Conservation (phyloP, 1,284 basidiomycete species). For the Trichosporon coremiiforme region DNA sequence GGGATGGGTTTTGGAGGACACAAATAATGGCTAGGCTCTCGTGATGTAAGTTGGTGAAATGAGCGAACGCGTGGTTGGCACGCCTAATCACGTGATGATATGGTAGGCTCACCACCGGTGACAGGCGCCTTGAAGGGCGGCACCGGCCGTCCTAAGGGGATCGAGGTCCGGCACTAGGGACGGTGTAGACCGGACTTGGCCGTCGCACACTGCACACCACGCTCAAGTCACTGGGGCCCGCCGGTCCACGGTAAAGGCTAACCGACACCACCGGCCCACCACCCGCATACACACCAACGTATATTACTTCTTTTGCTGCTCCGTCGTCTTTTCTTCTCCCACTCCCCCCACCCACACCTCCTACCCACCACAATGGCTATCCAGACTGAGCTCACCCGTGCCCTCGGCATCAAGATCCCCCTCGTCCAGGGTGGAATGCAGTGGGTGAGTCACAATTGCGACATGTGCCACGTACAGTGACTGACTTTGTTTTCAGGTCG, state of each 20-base stretch:
- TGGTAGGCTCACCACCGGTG: background rate
- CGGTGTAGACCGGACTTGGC: background rate
- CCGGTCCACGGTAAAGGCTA: background rate
- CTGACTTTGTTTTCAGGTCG: slow-evolving; percentile 42
- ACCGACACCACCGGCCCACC: slow-evolving; percentile 4
- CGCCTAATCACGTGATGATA: background rate
- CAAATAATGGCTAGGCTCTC: slow-evolving; percentile 31
- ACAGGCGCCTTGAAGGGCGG: background rate
- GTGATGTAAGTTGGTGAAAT: slow-evolving; percentile 20
- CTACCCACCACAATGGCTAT: slow-evolving; percentile 49
- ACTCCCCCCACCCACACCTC: background rate
- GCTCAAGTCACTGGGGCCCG: slow-evolving; percentile 3
- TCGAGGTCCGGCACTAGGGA: background rate
- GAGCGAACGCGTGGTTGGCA: background rate
- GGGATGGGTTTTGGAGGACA: slow-evolving; percentile 20
- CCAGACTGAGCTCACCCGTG: slow-evolving; percentile 57
- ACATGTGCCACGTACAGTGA: slow-evolving; percentile 3
- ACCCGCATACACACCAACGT: background rate
- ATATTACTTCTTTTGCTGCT: background rate
- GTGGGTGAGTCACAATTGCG: slow-evolving; percentile 17
- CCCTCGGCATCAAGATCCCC: slow-evolving; percentile 58
- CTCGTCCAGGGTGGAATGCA: slow-evolving; percentile 63
- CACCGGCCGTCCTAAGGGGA: background rate
- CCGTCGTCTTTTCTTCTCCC: background rate
- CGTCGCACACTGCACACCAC: background rate